Percentiles rank a stretch among this genome's conserved stretches.
phyloP scores from a whole-genome alignment of 108 stramenopile species.

The Conticribra weissflogii region DNA sequence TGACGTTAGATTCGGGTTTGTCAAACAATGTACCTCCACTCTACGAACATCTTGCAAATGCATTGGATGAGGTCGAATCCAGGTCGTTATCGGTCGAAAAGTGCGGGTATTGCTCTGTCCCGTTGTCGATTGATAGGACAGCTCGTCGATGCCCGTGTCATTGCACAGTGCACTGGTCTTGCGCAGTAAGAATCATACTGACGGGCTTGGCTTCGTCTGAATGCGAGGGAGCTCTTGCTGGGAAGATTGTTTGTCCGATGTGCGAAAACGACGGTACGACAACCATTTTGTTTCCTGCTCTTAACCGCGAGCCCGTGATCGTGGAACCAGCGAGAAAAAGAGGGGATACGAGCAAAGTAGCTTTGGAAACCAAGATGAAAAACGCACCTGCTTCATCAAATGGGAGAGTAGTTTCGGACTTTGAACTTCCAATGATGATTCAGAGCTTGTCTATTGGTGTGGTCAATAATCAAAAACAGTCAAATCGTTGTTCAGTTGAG shows the following conservation, averaged over 20 bases:
- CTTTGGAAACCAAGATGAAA: no score
- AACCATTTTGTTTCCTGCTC: neutral
- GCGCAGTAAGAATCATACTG: slow-evolving; percentile 17
- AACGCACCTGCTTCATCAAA: no score
- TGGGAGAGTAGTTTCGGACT: no score
- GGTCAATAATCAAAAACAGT: no score
- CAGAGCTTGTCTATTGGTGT: no score
- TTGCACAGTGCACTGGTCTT: slow-evolving; percentile 11
- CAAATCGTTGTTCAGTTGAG: no score
- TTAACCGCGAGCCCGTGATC: slow-evolving; percentile 7
- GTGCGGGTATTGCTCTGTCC: slow-evolving; percentile 9
- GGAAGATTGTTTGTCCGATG: slow-evolving; percentile 16
- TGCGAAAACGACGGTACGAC: neutral
- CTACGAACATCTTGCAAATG: slow-evolving; percentile 13
- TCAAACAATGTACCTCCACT: slow-evolving; percentile 2
- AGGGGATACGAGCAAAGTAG: no score
- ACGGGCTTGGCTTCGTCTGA: slow-evolving; percentile 9
- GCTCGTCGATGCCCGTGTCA: slow-evolving; percentile 12
- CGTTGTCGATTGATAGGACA: slow-evolving; percentile 13
- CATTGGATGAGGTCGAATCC: slow-evolving; percentile 8
- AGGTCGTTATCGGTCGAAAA: neutral
- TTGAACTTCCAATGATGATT: no score
- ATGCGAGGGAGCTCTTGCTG: slow-evolving; percentile 6
- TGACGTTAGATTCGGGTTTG: slow-evolving; percentile 9
- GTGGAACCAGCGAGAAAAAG: neutral